Percentiles rank a stretch among this genome's conserved stretches.
Conservation (phyloP, 225 moss, liverwort and hornwort species). For the Lunularia cruciata region DNA sequence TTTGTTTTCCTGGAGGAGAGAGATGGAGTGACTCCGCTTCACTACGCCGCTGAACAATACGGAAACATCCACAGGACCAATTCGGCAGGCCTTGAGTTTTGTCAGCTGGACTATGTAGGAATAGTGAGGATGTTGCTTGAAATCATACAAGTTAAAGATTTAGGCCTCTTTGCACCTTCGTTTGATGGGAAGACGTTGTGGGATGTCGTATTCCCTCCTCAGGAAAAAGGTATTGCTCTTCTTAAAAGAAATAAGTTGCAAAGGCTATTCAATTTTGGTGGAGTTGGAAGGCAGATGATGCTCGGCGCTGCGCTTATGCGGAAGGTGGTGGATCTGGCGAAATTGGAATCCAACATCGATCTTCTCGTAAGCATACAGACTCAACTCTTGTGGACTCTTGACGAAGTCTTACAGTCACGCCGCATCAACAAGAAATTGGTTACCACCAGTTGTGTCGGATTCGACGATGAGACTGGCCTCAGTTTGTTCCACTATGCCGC, state of each 20-base stretch:
- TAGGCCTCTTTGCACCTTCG: constrained; percentile 13
- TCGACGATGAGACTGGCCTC: constrained; percentile 6
- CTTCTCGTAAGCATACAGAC: constrained; percentile 8
- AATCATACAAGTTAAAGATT: constrained; percentile 11
- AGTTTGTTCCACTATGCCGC: constrained; percentile 13
- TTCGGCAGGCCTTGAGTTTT: not conserved
- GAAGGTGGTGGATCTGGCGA: constrained; percentile 2
- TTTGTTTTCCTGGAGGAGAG: constrained; percentile 21
- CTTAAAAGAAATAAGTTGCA: not conserved
- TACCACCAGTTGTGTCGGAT: not conserved
- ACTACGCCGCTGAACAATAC: constrained; percentile 21
- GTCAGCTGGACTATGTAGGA: constrained; percentile 12
- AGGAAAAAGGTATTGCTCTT: not conserved
- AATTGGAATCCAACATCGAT: not conserved
- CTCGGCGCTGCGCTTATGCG: constrained; percentile 6
- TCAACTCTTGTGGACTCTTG: constrained; percentile 13
- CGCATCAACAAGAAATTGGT: constrained; percentile 3
- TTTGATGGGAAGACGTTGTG: constrained; percentile 20
- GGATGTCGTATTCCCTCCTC: constrained; percentile 19
- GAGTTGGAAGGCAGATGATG: not conserved
- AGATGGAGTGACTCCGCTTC: constrained; percentile 27
- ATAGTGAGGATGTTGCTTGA: constrained; percentile 21
- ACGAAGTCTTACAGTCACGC: constrained; percentile 4
- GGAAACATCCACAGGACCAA: not conserved
- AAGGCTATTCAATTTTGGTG: constrained; percentile 7